phyloP scores from a whole-genome alignment of 164 flowering plant species.

The Liriodendron chinense region DNA sequence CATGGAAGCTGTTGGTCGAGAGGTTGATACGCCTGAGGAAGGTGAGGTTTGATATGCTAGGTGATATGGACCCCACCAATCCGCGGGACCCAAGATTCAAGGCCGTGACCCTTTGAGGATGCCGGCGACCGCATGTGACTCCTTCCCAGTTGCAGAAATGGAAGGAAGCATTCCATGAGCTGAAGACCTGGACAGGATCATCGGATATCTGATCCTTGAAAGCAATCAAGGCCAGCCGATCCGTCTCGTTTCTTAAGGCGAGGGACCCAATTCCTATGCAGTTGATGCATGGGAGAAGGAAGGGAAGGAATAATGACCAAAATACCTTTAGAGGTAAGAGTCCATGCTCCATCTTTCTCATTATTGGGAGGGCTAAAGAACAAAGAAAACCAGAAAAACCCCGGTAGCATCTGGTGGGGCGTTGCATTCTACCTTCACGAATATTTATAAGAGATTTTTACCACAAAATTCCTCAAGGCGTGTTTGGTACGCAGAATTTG shows the following conservation, averaged over 20 bases:
- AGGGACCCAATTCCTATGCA: too few relatives aligned
- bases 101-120: not conserved
- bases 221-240: not conserved
- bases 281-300: too few relatives aligned
- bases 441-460: too few relatives aligned
- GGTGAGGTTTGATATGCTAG: constrained; percentile 1
- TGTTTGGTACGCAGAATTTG: too few relatives aligned
- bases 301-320: too few relatives aligned
- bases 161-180: not conserved
- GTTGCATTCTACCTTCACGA: too few relatives aligned
- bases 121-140: not conserved
- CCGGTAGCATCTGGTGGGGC: too few relatives aligned
- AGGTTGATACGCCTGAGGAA: not conserved
- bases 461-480: too few relatives aligned
- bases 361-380: too few relatives aligned
- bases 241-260: not conserved
- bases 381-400: too few relatives aligned
- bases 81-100: not conserved
- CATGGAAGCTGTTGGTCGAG: not conserved
- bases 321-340: too few relatives aligned
- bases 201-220: not conserved
- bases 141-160: not conserved
- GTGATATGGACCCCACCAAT: not conserved
- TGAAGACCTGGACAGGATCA: not conserved
- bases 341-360: too few relatives aligned